Evolutionary conservation across 805 yeast species (phyloP), one percentile per base, ranked within the genome.

Genomic region (Jamesozyma gamospora): DNA sequence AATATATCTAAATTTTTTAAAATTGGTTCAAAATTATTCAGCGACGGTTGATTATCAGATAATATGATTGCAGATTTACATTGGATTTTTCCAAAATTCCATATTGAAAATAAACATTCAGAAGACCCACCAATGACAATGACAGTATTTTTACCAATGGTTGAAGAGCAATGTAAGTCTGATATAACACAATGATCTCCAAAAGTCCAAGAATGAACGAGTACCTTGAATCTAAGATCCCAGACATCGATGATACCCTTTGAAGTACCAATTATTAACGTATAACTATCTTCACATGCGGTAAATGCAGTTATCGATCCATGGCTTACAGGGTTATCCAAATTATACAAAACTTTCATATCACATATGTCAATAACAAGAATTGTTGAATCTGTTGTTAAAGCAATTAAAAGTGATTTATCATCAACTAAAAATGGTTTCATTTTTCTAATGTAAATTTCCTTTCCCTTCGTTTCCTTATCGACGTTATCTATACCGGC

Each of bases 201-300:
- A 34, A 85, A 69, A 9, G 71, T 70, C 77, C 86, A 82, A 1
- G 79, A 65, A 44, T 72, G 77, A 28, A 85, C 63, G 32, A 72
- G 63, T 0, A 81, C 42, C 28, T 68, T 68, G 55, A 86, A 84
- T 39, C 94, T 65, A 28, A 83, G 47, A 56, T 87, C 96, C 94
- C 95, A 87, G 13, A 90, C 60, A 46, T 77, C 78, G 25, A 92
- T 54, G 1, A 79, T 63, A 1, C 96, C 96, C 30, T 71, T 72
- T 0, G 73, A 63, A 0, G 96, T 84, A 0, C 96, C 96, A 2
- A 81, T 54, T 8, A 84, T 56, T 1, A 84, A 55, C 85, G 95
- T 85, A 4, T 71, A 63, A 19, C 65, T 60, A 13, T 67, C 62
- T 0, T 62, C 57, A 39, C 79, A 82, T 17, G 82, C 59, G 1